Evolutionary conservation across 176 grass and related monocot genomes (phyloP), one percentile per base, ranked within the genome.

Genomic region (Oryza officinalis): DNA sequence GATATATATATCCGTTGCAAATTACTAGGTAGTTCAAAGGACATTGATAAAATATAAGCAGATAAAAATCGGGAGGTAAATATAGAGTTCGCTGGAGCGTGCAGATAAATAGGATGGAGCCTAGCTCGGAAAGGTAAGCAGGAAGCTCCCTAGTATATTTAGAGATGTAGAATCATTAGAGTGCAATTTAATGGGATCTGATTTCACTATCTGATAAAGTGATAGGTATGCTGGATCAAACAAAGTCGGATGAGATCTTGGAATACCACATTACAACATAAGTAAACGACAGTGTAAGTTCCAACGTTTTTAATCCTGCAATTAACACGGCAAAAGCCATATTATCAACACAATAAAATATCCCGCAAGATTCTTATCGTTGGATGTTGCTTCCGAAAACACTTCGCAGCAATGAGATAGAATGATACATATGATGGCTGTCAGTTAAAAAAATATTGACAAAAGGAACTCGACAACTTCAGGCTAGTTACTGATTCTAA

Each of bases 401-500:
- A 15, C 38, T 79, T 79, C 17, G n/a, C 54, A 45, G 20, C 71
- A 73, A 47, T 2, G 20, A 8, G n/a, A 67, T 2, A 22, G 23
- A 64, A 38, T 71, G 30, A 72, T 72, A 73, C 67, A 54, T 28
- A 18, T 31, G 74, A 41, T 33, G 44, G 7, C n/a, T 77, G 40
- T 52, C 80, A 65, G 65, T 12, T 7, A 47, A 47, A 47, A 38
- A 57, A 76, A 9, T 28, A 26, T 67, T 67, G 45, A 60, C 13
- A 15, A 60, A 81, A 27, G 71, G 17, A 46, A 66, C 25, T 9
- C 10, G 13, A 57, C 71, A 52, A n/a, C 3, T 65, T 64, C 40
- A 1, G 30, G 44, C 27, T n/a, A 28, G 87, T 63, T 44, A 59
- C 10, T 72, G 54, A 25, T 77, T 83, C 38, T 72, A 83, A 71